Conservation (phyloP, 257 asterid genomes). For the Leonotis leonurus region DNA sequence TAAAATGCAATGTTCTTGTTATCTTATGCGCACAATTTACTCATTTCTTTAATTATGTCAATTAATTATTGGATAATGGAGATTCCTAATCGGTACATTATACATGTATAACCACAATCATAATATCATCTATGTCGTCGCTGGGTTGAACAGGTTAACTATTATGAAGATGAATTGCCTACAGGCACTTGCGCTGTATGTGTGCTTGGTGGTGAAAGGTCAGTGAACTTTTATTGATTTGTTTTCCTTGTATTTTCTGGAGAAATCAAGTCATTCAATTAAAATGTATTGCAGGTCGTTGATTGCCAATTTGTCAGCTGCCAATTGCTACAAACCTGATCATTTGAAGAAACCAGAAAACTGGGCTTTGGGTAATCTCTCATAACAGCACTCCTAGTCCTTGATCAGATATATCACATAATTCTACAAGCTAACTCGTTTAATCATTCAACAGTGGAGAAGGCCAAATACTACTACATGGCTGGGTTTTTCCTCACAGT, state of each 20-base stretch:
- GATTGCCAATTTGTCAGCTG: conserved; percentile 82
- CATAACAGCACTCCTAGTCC: conserved; percentile 9
- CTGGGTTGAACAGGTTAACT: conserved; percentile 50
- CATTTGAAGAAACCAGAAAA: conserved; percentile 78
- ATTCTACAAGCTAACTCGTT: not conserved
- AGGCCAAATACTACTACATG: conserved; percentile 82
- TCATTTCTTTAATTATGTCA: too few relatives aligned
- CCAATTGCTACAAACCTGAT: conserved; percentile 76
- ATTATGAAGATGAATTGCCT: conserved; percentile 77
- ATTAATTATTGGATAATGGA: too few relatives aligned
- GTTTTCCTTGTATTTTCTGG: conserved; percentile 3
- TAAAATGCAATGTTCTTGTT: too few relatives aligned
- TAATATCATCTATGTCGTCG: not conserved
- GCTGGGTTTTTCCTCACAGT: conserved; percentile 98
- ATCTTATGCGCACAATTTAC: too few relatives aligned
- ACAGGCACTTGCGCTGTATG: conserved; percentile 97
- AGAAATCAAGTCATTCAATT: conserved; percentile 5
- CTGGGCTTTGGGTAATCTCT: conserved; percentile 69
- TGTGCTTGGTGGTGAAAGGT: conserved; percentile 90
- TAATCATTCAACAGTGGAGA: conserved; percentile 58
- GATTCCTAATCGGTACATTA: too few relatives aligned
- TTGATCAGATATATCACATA: not conserved
- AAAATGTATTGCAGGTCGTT: conserved; percentile 57
- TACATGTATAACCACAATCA: too few relatives aligned
- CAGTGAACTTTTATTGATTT: conserved; percentile 14